Base-by-base conservation (phyloP, 345 rosid species). In the Euphorbia tirucalli region DNA sequence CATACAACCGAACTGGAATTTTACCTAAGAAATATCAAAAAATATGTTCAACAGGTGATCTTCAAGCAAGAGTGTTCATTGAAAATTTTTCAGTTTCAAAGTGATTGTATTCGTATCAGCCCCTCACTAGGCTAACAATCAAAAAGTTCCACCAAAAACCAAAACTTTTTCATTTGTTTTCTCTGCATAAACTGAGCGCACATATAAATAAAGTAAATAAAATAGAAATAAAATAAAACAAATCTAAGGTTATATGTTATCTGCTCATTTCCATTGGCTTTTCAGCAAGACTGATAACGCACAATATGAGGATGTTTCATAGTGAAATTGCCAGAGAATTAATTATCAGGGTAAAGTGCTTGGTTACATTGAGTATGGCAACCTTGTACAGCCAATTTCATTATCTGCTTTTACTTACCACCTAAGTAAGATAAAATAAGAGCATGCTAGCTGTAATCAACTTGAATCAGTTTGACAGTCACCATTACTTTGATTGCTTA, bases 1-100 rank as follows among this genome's bases (percentile, higher is more conserved):
- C 83, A 74, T 92, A 90, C 74, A 95, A 73, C 70, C 97, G 87
- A 71, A 95, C 89, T 21, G 97, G 96, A 79, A 90, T 77, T 79
- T 89, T 89, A 43, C 85, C 99, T 92, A 87, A 64, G n/a, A 73
- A 52, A 73, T 31, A 19, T 46, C 52, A 21, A 44, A 74, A 49
- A 74, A 58, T 50, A 39, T 68, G 24, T 41, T 24, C 32, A 43
- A 56, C 11, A 16, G 27, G 72, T 37, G 43, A 69, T 25, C 54
- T 15, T 39, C 24, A 15, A 2, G 14, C 37, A 18, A 13, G 35
- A 22, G 52, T 25, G 39, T 57, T 8, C 49, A 27, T n/a, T 8
- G 11, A 14, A 8, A 68, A 54, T 4, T 14, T 19, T 32, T 68
- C 31, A 21, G 44, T 13, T 67, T 28, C 62, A 35, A 24, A 3